Conservation (phyloP, 169 alveolate genomes). For the Perkinsus olseni region DNA sequence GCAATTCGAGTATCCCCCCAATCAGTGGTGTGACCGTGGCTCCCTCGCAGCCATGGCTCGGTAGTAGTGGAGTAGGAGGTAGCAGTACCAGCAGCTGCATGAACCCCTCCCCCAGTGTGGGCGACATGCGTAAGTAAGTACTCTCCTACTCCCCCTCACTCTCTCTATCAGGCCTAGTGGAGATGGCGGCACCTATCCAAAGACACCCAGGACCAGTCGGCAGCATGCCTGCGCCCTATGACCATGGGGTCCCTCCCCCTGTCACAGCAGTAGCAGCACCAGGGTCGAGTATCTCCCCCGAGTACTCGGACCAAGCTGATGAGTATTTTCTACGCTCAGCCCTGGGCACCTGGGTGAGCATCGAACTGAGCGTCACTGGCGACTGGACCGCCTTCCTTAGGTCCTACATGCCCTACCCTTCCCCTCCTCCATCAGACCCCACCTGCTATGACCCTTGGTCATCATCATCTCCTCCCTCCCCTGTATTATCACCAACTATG, state of each 20-base stretch:
- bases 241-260: too few relatives aligned
- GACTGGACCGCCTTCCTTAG: neutral
- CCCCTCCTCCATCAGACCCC: neutral
- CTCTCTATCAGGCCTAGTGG: neutral
- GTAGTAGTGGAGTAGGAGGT: too few relatives aligned
- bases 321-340: neutral
- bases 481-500: neutral
- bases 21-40: too few relatives aligned
- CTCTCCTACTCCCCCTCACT: neutral
- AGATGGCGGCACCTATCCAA: neutral
- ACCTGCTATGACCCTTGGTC: neutral
- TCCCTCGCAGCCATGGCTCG: too few relatives aligned
- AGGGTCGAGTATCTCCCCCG: too few relatives aligned
- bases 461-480: neutral
- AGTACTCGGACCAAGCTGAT: neutral
- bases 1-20: neutral
- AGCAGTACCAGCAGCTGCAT: too few relatives aligned
- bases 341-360: neutral
- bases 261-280: too few relatives aligned
- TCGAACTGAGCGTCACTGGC: too few relatives aligned
- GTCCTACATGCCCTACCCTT: neutral
- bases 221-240: neutral
- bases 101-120: too few relatives aligned
- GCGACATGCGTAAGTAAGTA: neutral
- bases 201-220: neutral